These are phyloP conservation scores for Neonectria coccinea DNA, from an alignment of 2,329 filamentous ascomycete species.

Conservation along the genomic window DNA sequence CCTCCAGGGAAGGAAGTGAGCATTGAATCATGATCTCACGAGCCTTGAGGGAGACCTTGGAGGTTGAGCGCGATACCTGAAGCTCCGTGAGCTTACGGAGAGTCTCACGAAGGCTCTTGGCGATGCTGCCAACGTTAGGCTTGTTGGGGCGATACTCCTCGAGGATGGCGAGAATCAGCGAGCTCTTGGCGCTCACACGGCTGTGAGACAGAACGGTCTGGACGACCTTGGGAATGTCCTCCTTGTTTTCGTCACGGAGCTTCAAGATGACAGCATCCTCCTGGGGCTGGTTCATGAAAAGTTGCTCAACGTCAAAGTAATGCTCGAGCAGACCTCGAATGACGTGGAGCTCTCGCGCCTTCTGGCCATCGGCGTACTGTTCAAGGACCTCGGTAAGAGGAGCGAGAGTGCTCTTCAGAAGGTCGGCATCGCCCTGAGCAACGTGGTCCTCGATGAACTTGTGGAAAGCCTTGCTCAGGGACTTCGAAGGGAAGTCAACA, in stretches of 20 bases:
- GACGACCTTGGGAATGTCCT: slow-evolving; percentile 86
- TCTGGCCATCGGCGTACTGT: slow-evolving; percentile 87
- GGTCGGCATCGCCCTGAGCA: slow-evolving; percentile 75
- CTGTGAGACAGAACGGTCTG: slow-evolving; percentile 94
- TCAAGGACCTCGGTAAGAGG: slow-evolving; percentile 84
- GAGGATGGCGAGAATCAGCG: slow-evolving; percentile 88
- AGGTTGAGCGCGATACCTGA: slow-evolving; percentile 75
- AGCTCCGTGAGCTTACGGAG: slow-evolving; percentile 91
- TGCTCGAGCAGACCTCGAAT: slow-evolving; percentile 83
- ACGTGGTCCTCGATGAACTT: slow-evolving; percentile 93
- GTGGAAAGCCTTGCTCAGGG: slow-evolving; percentile 82
- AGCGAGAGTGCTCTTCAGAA: slow-evolving; percentile 77
- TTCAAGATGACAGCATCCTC: slow-evolving; percentile 95
- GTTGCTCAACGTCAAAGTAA: slow-evolving; percentile 85
- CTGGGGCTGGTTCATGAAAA: slow-evolving; percentile 89
- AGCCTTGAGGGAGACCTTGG: slow-evolving; percentile 97
- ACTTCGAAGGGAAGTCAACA: slow-evolving; percentile 91
- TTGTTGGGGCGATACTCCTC: slow-evolving; percentile 96
- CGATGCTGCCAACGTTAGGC: slow-evolving; percentile 87
- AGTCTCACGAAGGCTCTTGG: slow-evolving; percentile 85
- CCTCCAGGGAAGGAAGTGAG: slow-evolving; percentile 93
- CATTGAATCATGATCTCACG: slow-evolving; percentile 98
- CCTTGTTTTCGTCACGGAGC: slow-evolving; percentile 96
- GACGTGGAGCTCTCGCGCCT: slow-evolving; percentile 87
- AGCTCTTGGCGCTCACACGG: slow-evolving; percentile 92